Conservation (phyloP, 495 filamentous ascomycete genomes). For the Penicillium malachiteum region DNA sequence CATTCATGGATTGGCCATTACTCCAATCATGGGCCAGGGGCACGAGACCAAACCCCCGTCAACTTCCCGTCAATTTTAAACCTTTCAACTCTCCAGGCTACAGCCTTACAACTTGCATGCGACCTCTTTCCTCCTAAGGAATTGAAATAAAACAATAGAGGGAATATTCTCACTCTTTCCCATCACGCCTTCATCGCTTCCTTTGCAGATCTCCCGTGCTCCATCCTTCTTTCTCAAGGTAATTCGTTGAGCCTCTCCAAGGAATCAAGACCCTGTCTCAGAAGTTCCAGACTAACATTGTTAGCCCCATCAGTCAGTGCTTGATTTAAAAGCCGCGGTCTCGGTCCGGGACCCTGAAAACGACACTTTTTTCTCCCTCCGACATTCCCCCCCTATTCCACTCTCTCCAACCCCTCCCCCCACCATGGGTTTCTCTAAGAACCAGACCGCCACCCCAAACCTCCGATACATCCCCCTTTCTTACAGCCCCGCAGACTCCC, state of each 20-base stretch:
- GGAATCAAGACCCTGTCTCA: constrained; percentile 5
- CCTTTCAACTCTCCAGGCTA: constrained; percentile 5
- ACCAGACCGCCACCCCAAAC: constrained; percentile 19
- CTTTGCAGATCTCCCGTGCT: constrained; percentile 13
- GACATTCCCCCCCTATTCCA: constrained; percentile 1
- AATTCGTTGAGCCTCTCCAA: neutral
- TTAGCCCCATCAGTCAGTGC: constrained; percentile 1
- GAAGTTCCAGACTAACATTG: constrained; percentile 2
- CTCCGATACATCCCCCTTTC: constrained; percentile 66
- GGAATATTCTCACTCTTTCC: neutral
- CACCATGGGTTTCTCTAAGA: constrained; percentile 35
- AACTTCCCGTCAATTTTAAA: neutral
- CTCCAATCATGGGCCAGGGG: constrained; percentile 39
- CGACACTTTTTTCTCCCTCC: neutral
- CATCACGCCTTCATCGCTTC: neutral
- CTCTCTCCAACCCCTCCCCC: neutral
- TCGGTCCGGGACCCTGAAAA: constrained; percentile 1
- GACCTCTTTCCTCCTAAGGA: constrained; percentile 7
- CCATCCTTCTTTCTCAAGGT: constrained; percentile 2
- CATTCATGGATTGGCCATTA: neutral
- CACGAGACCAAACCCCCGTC: constrained; percentile 36
- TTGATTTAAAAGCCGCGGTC: constrained; percentile 1
- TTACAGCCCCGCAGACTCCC: constrained; percentile 72
- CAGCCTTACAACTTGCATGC: constrained; percentile 3
- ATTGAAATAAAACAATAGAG: neutral